phyloP scores from a whole-genome alignment of 352 stramenopile species.

The Pythium aristosporum region DNA sequence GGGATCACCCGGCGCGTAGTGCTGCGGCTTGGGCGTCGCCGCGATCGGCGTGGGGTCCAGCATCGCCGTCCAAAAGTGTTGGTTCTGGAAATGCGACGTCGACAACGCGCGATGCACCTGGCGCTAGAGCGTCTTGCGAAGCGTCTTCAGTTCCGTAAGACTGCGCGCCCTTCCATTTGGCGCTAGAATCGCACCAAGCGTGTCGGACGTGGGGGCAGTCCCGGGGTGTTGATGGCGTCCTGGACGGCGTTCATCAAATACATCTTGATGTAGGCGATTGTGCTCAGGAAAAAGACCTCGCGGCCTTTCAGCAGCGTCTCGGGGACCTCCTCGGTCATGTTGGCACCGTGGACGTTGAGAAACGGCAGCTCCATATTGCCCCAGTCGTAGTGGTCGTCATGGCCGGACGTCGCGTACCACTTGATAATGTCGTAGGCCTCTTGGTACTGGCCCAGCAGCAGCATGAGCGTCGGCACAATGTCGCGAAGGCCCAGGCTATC shows the following conservation, averaged over 20 bases:
- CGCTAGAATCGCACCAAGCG: background rate
- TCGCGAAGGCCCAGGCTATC: constrained; percentile 22
- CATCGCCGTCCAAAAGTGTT: constrained; percentile 4
- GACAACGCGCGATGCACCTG: background rate
- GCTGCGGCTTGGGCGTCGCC: background rate
- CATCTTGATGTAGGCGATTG: constrained; percentile 6
- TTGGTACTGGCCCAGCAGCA: constrained; percentile 3
- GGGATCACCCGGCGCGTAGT: constrained; percentile 3
- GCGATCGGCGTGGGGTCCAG: constrained; percentile 5
- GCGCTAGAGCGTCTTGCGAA: background rate
- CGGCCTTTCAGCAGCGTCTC: background rate
- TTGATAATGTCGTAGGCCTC: constrained; percentile 21
- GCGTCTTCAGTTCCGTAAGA: background rate
- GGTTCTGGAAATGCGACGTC: constrained; percentile 8
- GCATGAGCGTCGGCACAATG: background rate
- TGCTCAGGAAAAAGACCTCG: background rate
- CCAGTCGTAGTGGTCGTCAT: constrained; percentile 10
- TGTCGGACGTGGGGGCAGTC: background rate
- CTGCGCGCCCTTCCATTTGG: background rate
- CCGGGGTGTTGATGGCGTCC: constrained; percentile 2
- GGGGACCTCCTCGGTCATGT: constrained; percentile 11
- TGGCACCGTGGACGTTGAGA: constrained; percentile 6
- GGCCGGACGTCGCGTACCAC: constrained; percentile 1
- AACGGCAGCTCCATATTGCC: constrained; percentile 6
- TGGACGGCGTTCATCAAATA: background rate